These are phyloP conservation scores for Juglanconis sp. DNA, from an alignment of 2,329 filamentous ascomycete genomes.

Conservation along the genomic window DNA sequence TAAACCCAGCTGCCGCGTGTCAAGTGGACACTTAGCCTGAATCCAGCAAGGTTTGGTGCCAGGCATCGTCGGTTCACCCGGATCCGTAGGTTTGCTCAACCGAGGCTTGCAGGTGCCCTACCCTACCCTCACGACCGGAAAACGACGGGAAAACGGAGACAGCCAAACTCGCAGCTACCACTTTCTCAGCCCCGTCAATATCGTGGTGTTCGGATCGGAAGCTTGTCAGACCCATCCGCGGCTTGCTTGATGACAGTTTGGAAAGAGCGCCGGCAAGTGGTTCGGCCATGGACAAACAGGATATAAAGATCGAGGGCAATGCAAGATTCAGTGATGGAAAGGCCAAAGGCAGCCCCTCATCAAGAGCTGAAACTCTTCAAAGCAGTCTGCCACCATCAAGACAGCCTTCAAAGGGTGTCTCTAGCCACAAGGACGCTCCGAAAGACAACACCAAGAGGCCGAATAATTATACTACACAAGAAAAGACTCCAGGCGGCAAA, in stretches of 20 bases:
- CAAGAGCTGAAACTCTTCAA: background rate
- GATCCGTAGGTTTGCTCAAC: too few species aligned
- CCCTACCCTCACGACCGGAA: too few species aligned
- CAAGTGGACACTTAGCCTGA: too few species aligned
- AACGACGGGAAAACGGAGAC: too few species aligned
- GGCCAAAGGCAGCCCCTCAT: background rate
- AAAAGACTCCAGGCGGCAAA: background rate
- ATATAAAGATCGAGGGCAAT: background rate
- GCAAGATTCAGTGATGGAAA: background rate
- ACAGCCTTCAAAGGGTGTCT: background rate
- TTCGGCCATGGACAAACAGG: background rate
- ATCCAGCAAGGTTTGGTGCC: too few species aligned
- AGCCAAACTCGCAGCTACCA: too few species aligned
- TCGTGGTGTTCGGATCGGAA: background rate
- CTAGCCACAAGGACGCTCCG: background rate
- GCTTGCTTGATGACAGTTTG: background rate
- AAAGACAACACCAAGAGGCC: background rate
- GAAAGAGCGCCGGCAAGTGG: background rate
- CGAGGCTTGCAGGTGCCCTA: too few species aligned
- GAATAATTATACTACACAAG: background rate
- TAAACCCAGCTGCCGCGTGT: too few species aligned
- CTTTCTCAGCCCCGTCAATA: background rate
- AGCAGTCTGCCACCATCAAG: slow-evolving; percentile 1
- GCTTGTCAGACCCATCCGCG: background rate
- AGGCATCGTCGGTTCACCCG: too few species aligned